Evolutionary conservation across 2,329 filamentous ascomycete species (phyloP).

Genomic region (Fusarium succisae): DNA sequence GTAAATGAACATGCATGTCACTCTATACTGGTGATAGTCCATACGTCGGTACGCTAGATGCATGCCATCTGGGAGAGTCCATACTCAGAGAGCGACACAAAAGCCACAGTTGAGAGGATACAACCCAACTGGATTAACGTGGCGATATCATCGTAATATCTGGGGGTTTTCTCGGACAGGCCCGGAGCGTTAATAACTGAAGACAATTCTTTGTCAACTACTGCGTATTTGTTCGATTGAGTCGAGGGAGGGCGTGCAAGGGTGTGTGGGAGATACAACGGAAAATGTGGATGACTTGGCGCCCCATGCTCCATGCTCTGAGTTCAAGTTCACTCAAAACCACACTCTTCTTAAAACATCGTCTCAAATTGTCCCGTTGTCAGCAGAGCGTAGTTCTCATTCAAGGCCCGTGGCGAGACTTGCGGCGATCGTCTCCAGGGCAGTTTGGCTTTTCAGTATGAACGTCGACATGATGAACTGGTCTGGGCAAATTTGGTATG

Average conservation of each 20-base stretch:
- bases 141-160: not conserved
- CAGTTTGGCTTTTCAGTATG: not conserved
- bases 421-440: not conserved
- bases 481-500: constrained; percentile 9
- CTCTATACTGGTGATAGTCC: constrained; percentile 11
- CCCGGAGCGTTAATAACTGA: constrained; percentile 8
- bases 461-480: constrained; percentile 18
- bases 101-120: constrained; percentile 1
- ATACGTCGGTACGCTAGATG: not conserved
- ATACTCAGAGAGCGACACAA: constrained; percentile 1
- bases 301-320: constrained; percentile 33
- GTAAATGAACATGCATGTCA: constrained; percentile 14
- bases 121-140: not conserved
- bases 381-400: not conserved
- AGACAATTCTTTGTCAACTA: constrained; percentile 16
- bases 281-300: constrained; percentile 45
- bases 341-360: constrained; percentile 16
- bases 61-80: not conserved
- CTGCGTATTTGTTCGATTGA: constrained; percentile 13
- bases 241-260: constrained; percentile 40
- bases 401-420: not conserved
- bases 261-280: constrained; percentile 40
- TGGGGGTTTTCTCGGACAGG: constrained; percentile 3
- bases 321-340: constrained; percentile 20
- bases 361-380: not conserved